These are phyloP conservation scores for Ophiostoma pallidulum DNA, from an alignment of 2,329 filamentous ascomycete genomes.

Conservation along the genomic window DNA sequence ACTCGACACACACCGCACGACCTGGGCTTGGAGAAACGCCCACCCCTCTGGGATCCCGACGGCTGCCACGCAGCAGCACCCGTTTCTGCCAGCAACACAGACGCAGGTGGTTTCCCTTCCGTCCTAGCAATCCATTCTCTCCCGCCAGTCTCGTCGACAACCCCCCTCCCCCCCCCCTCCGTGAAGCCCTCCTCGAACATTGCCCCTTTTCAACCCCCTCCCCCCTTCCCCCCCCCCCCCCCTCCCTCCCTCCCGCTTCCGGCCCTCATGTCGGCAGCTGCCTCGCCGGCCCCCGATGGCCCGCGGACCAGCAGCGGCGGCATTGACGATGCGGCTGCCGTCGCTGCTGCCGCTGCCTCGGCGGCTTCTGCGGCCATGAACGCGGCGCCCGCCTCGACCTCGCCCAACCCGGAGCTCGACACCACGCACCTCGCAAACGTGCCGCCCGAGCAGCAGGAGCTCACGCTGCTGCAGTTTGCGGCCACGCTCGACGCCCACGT, in stretches of 20 bases:
- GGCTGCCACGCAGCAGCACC: not conserved
- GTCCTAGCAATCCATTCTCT: not conserved
- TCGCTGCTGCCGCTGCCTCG: conserved; percentile 22
- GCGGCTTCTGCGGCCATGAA: conserved; percentile 20
- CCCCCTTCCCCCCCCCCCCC: not conserved
- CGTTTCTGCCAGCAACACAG: conserved; percentile 1
- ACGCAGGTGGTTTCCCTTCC: no score
- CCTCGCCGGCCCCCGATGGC: conserved; percentile 9
- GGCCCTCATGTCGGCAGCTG: conserved; percentile 16
- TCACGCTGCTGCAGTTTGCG: conserved; percentile 84
- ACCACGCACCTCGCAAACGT: conserved; percentile 80
- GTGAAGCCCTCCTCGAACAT: no score
- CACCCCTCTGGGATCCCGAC: not conserved
- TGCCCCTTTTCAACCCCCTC: conserved; percentile 4
- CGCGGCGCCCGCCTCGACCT: conserved; percentile 28
- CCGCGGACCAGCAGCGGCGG: conserved; percentile 13
- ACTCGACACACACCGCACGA: not conserved
- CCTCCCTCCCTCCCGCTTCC: no score
- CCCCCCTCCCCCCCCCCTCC: no score
- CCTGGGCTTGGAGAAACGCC: not conserved
- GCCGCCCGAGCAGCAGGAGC: conserved; percentile 88
- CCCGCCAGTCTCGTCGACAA: no score
- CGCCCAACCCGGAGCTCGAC: conserved; percentile 69
- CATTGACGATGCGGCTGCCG: conserved; percentile 10
- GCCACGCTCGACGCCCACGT: conserved; percentile 77